These are phyloP conservation scores for Pyrus hybrid DNA, from an alignment of 331 rosid genomes.

Conservation along the genomic window DNA sequence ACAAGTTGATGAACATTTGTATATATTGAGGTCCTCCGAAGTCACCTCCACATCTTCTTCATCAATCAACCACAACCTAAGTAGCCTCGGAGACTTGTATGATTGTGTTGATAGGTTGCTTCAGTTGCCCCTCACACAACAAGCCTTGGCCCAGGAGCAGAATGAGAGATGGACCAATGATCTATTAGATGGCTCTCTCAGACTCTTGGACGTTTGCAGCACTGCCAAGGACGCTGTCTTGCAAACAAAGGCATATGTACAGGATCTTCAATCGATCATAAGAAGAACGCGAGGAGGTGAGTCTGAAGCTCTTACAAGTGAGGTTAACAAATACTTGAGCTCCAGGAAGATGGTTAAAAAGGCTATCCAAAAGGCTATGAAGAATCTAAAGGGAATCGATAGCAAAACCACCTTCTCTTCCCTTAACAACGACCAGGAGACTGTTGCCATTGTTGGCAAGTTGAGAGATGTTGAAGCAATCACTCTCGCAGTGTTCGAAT, in stretches of 20 bases:
- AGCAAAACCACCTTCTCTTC: background rate
- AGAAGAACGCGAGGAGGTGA: conserved; percentile 31
- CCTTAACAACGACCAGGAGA: background rate
- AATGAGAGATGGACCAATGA: conserved; percentile 17
- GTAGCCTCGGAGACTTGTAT: conserved; percentile 14
- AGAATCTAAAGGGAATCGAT: background rate
- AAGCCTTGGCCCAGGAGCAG: conserved; percentile 9
- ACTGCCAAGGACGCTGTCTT: conserved; percentile 31
- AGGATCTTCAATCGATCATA: conserved; percentile 32
- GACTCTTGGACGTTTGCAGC: conserved; percentile 28
- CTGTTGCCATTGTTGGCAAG: conserved; percentile 7
- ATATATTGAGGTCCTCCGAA: conserved; percentile 25
- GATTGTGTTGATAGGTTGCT: conserved; percentile 20
- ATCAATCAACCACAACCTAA: conserved; percentile 13
- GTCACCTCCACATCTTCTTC: conserved; percentile 23
- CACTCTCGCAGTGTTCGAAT: conserved; percentile 24
- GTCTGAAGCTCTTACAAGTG: conserved; percentile 10
- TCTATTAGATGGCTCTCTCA: conserved; percentile 29
- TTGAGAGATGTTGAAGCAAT: conserved; percentile 36
- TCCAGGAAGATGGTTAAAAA: conserved; percentile 45
- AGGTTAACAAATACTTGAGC: conserved; percentile 31
- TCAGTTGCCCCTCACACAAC: conserved; percentile 17
- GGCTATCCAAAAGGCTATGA: conserved; percentile 26
- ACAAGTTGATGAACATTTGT: conserved; percentile 23
- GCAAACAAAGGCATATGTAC: conserved; percentile 40